These are phyloP conservation scores for Arxiozyma telluris DNA, from an alignment of 1,139 yeast genomes.

Conservation along the genomic window DNA sequence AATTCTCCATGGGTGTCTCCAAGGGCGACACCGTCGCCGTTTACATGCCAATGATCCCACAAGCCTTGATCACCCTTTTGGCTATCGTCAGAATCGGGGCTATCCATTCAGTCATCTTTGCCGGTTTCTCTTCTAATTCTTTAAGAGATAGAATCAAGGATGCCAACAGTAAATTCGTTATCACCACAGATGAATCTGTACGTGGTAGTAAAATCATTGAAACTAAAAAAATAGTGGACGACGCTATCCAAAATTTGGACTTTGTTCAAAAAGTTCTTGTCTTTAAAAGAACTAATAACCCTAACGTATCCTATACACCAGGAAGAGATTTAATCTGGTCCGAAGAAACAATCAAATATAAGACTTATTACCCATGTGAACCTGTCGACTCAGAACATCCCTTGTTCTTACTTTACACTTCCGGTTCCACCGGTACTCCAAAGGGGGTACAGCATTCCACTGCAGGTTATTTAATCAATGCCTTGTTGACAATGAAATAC, in stretches of 20 bases:
- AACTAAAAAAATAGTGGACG: constrained; percentile 76
- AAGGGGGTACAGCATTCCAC: constrained; percentile 90
- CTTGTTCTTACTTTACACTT: constrained; percentile 82
- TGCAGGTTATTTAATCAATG: constrained; percentile 71
- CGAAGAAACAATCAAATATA: constrained; percentile 59
- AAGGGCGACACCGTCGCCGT: constrained; percentile 84
- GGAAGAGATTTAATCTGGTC: constrained; percentile 78
- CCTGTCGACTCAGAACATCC: constrained; percentile 92
- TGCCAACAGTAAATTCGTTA: constrained; percentile 64
- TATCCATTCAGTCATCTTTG: constrained; percentile 74
- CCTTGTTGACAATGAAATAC: constrained; percentile 60
- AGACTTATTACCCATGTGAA: constrained; percentile 76
- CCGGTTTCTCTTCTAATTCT: constrained; percentile 72
- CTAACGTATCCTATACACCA: constrained; percentile 51
- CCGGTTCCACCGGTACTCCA: constrained; percentile 96
- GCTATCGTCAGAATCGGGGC: constrained; percentile 77
- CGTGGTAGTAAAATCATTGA: constrained; percentile 79
- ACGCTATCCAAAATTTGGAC: constrained; percentile 56
- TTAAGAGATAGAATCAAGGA: constrained; percentile 68
- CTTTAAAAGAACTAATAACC: constrained; percentile 63
- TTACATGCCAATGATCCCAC: constrained; percentile 81
- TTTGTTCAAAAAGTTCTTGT: constrained; percentile 61
- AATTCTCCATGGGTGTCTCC: constrained; percentile 51
- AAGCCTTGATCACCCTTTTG: constrained; percentile 61
- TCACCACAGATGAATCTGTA: constrained; percentile 73